phyloP scores from a whole-genome alignment of 768 basidiomycete genomes.

The Phlebiopsis flavidoalba region DNA sequence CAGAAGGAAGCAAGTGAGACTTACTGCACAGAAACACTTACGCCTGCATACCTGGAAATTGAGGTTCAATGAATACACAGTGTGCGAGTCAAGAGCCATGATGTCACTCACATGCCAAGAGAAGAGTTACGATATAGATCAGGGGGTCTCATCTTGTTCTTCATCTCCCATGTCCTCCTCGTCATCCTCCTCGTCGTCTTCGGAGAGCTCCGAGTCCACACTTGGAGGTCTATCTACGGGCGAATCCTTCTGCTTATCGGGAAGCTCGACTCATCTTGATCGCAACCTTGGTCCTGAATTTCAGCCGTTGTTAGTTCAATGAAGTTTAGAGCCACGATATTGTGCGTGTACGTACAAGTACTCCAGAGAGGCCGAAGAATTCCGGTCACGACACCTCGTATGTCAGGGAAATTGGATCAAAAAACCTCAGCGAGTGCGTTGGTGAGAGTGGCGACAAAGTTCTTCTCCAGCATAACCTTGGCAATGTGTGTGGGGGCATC shows the following conservation, averaged over 20 bases:
- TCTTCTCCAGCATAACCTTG: constrained; percentile 98
- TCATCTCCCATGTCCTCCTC: constrained; percentile 52
- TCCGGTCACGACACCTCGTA: constrained; percentile 79
- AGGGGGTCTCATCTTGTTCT: constrained; percentile 75
- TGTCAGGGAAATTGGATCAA: constrained; percentile 91
- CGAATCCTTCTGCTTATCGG: constrained; percentile 56
- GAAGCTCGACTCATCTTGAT: constrained; percentile 93
- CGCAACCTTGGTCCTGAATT: constrained; percentile 82
- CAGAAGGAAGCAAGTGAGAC: not conserved
- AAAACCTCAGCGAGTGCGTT: constrained; percentile 85
- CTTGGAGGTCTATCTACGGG: constrained; percentile 35
- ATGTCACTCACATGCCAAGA: constrained; percentile 72
- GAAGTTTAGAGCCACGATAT: constrained; percentile 4
- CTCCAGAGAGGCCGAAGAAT: constrained; percentile 88
- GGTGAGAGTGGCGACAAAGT: constrained; percentile 86
- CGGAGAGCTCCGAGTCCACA: constrained; percentile 41
- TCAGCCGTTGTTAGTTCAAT: constrained; percentile 13
- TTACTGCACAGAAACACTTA: constrained; percentile 36
- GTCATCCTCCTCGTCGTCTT: constrained; percentile 46
- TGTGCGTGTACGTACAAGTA: constrained; percentile 55
- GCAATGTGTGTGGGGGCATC: constrained; percentile 90
- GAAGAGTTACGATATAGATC: constrained; percentile 96
- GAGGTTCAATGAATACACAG: not conserved
- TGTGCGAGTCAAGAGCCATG: not conserved
- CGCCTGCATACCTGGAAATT: constrained; percentile 61